Conservation (phyloP, 306 rosid genomes). For the Corylus heterophylla region DNA sequence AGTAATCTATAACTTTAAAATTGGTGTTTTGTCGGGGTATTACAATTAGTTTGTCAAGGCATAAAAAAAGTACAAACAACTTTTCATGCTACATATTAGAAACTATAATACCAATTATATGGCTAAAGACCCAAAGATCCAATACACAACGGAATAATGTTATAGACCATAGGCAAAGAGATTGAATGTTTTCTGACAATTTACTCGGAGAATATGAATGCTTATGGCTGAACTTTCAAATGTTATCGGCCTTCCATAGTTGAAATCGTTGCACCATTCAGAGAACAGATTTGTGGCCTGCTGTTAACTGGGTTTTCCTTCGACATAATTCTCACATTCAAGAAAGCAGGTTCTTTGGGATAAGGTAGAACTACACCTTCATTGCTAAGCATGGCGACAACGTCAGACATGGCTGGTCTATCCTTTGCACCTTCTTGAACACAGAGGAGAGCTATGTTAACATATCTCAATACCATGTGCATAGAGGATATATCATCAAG, state of each 20-base stretch:
- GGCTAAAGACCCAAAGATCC: no score
- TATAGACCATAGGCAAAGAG: no score
- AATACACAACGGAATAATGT: no score
- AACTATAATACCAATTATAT: no score
- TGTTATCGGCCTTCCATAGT: not conserved
- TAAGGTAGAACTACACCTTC: not conserved
- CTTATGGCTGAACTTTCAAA: not conserved
- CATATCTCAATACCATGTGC: slow-evolving; percentile 15
- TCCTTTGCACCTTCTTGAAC: slow-evolving; percentile 41
- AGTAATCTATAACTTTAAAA: no score
- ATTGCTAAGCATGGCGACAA: slow-evolving; percentile 27
- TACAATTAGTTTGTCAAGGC: no score
- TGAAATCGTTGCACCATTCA: slow-evolving; percentile 17
- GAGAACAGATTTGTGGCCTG: not conserved
- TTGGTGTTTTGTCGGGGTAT: no score
- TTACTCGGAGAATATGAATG: not conserved
- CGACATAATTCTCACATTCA: not conserved
- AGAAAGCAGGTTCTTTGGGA: slow-evolving; percentile 6
- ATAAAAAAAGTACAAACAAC: no score
- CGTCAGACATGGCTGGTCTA: slow-evolving; percentile 37
- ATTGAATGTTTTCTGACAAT: not conserved
- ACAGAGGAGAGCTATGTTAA: slow-evolving; percentile 37
- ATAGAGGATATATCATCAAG: not conserved
- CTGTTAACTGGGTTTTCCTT: not conserved
- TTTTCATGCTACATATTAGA: no score